A percentile compares a stretch with the other conserved stretches of the same genome.
These are phyloP conservation scores for Boletus tomentosulus DNA, from an alignment of 768 basidiomycete species.

Conservation along the genomic window DNA sequence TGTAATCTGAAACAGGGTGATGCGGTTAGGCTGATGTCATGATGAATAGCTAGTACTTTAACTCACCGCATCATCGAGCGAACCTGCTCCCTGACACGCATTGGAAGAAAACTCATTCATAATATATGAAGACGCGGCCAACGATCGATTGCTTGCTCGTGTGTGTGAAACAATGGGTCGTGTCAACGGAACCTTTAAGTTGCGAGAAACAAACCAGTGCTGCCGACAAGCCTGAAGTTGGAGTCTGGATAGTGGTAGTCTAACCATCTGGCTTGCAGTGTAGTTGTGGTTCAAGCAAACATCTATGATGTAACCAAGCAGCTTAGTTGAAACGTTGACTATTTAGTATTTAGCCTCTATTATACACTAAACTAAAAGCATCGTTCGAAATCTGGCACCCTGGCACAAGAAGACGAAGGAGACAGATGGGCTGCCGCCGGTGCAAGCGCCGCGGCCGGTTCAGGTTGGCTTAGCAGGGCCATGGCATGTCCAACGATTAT, in stretches of 20 bases:
- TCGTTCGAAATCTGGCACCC: too few species aligned
- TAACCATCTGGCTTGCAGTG: not conserved
- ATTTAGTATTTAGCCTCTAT: too few species aligned
- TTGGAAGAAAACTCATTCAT: conserved; percentile 5
- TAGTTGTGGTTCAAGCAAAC: not conserved
- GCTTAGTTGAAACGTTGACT: too few species aligned
- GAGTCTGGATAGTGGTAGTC: not conserved
- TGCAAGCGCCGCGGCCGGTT: too few species aligned
- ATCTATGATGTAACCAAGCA: too few species aligned
- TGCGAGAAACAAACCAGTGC: not conserved
- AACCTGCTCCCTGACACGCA: not conserved
- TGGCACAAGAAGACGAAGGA: too few species aligned
- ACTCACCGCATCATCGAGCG: conserved; percentile 21
- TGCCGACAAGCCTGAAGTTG: not conserved
- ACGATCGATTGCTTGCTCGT: not conserved
- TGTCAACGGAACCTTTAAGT: not conserved
- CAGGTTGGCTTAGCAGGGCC: too few species aligned
- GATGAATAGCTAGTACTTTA: not conserved
- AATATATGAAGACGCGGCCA: not conserved
- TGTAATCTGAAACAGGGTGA: conserved; percentile 9
- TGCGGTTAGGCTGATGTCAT: not conserved
- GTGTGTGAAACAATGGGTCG: not conserved
- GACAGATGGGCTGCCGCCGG: too few species aligned
- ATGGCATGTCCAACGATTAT: too few species aligned
- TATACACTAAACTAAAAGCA: too few species aligned